Evolutionary conservation across 148 eudicot genomes (phyloP).

Genomic region (Camellia japonica): DNA sequence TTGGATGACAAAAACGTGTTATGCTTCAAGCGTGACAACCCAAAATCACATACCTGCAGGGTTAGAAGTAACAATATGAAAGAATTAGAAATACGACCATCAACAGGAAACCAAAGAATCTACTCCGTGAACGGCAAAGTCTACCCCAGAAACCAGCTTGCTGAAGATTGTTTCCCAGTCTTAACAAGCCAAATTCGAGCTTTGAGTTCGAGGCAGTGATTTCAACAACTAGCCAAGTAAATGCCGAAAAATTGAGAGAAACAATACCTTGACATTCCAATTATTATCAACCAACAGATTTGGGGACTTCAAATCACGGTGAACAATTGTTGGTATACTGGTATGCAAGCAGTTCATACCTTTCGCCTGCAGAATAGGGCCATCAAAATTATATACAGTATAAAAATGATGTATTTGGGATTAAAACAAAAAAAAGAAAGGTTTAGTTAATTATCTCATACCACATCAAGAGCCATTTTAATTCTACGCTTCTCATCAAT

Average conservation of each 20-base stretch:
- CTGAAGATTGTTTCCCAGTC: background rate
- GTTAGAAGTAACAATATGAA: constrained; percentile 7
- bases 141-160: constrained; percentile 1
- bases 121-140: background rate
- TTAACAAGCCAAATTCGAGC: constrained; percentile 12
- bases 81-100: constrained; percentile 6
- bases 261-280: constrained; percentile 93
- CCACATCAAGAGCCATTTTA: constrained; percentile 99
- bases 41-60: constrained; percentile 87
- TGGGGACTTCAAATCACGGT: constrained; percentile 98
- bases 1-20: constrained; percentile 93
- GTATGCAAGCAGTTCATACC: constrained; percentile 99
- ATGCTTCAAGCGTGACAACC: constrained; percentile 90
- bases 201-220: background rate
- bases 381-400: constrained; percentile 11
- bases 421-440: background rate
- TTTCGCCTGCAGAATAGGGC: constrained; percentile 63
- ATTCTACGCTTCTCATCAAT: constrained; percentile 92
- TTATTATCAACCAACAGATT: constrained; percentile 94
- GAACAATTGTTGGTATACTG: constrained; percentile 94
- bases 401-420: background rate
- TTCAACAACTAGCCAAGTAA: constrained; percentile 5
- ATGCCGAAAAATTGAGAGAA: constrained; percentile 11
- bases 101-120: constrained; percentile 2
- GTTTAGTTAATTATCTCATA: constrained; percentile 28